A percentile compares a stretch with the other conserved stretches of the same genome.
phyloP scores from a whole-genome alignment of 1,139 yeast species.

The Candida dubliniensis region DNA sequence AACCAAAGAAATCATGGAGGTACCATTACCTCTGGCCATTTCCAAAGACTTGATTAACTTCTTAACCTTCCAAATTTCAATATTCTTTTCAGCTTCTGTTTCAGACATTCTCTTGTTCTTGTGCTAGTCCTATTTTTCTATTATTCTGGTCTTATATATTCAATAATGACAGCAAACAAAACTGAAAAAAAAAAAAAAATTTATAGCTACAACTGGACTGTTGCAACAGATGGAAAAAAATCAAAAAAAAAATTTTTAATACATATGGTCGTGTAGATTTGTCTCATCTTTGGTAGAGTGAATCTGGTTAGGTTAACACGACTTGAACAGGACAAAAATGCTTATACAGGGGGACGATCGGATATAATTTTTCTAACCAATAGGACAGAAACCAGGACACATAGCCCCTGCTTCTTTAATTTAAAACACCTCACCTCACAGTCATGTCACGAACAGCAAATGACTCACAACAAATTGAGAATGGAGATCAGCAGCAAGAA shows the following conservation, averaged over 20 bases:
- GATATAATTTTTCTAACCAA: background rate
- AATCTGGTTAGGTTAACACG: background rate
- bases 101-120: constrained; percentile 7
- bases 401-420: background rate
- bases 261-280: background rate
- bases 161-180: background rate
- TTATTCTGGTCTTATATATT: background rate
- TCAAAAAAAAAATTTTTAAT: background rate
- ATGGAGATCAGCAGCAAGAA: background rate
- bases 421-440: no score
- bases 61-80: constrained; percentile 98
- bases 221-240: background rate
- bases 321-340: background rate
- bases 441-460: constrained; percentile 1
- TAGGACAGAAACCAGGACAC: background rate
- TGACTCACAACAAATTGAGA: background rate
- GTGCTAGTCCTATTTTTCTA: constrained; percentile 5
- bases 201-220: background rate
- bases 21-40: constrained; percentile 94
- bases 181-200: background rate
- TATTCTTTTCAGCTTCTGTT: constrained; percentile 79
- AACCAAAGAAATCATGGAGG: constrained; percentile 95
- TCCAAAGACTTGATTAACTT: constrained; percentile 85
- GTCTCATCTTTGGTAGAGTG: background rate
- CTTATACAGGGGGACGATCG: background rate